phyloP scores from a whole-genome alignment of 1,284 basidiomycete species.

The Cystobasidium sp. region DNA sequence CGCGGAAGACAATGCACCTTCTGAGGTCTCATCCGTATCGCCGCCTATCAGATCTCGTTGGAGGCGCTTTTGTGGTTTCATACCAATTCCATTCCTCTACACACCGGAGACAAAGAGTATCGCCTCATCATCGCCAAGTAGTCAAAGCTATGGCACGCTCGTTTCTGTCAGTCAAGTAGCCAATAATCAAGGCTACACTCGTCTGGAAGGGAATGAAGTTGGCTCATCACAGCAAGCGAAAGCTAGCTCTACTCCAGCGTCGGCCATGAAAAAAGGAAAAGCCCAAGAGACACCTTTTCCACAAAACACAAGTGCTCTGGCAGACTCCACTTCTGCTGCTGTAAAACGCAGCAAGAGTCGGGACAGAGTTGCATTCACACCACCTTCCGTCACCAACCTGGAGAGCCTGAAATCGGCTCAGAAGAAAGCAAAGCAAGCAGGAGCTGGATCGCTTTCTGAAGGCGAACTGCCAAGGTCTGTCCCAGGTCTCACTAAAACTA shows the following conservation, averaged over 20 bases:
- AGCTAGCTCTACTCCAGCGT: background rate
- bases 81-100: slow-evolving; percentile 36
- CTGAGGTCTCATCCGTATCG: background rate
- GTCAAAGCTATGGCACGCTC: slow-evolving; percentile 25
- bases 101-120: slow-evolving; percentile 37
- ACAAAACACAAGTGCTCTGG: background rate
- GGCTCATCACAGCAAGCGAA: too few species aligned
- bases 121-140: background rate
- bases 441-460: slow-evolving; percentile 8
- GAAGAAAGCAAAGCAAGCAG: slow-evolving; percentile 24
- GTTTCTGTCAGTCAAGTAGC: slow-evolving; percentile 29
- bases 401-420: slow-evolving; percentile 34
- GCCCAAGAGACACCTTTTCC: background rate
- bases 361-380: slow-evolving; percentile 21
- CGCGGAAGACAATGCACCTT: background rate
- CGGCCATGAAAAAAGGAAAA: slow-evolving; percentile 23
- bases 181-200: slow-evolving; percentile 10
- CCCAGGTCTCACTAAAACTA: slow-evolving; percentile 7
- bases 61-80: slow-evolving; percentile 33
- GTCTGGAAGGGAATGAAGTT: background rate
- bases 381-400: slow-evolving; percentile 31
- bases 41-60: background rate
- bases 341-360: slow-evolving; percentile 15
- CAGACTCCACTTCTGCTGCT: background rate
- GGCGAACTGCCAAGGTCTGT: slow-evolving; percentile 19